A percentile compares a stretch with the other conserved stretches of the same genome.
These are phyloP conservation scores for Kwoniella shivajii DNA, from an alignment of 1,284 basidiomycete species.

Conservation along the genomic window DNA sequence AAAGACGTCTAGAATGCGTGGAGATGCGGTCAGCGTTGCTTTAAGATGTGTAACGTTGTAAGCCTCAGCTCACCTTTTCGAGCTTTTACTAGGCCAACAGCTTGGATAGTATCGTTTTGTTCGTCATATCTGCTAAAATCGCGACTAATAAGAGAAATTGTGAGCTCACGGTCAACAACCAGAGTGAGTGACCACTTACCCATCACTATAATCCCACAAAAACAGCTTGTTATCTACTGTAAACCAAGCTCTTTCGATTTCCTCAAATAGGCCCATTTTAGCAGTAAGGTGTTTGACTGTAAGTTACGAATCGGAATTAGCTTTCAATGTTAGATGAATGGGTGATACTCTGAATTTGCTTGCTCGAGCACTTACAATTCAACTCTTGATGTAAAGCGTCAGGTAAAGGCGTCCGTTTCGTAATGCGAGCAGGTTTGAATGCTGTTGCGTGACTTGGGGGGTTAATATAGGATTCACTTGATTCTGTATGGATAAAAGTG, in stretches of 20 bases:
- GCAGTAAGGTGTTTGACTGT: constrained; percentile 43
- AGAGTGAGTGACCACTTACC: constrained; percentile 59
- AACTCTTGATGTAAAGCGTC: constrained; percentile 50
- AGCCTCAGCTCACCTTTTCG: constrained; percentile 31
- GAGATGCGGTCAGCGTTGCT: neutral
- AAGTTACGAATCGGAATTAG: neutral
- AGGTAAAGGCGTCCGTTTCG: constrained; percentile 40
- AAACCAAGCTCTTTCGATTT: constrained; percentile 94
- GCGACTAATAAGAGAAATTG: constrained; percentile 26
- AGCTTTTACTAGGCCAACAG: constrained; percentile 80
- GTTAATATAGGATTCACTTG: constrained; percentile 4
- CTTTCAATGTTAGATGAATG: no score
- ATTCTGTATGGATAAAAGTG: neutral
- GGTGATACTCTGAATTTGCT: no score
- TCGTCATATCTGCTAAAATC: constrained; percentile 72
- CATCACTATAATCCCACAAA: constrained; percentile 94
- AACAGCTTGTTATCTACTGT: constrained; percentile 92
- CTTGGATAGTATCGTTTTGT: constrained; percentile 85
- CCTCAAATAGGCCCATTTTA: constrained; percentile 85
- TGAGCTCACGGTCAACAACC: neutral
- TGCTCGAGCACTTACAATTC: constrained; percentile 45
- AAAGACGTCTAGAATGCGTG: constrained; percentile 66
- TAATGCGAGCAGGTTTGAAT: constrained; percentile 16
- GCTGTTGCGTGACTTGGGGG: constrained; percentile 10
- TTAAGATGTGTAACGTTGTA: neutral